A percentile compares a stretch with the other conserved stretches of the same genome.
phyloP scores from a whole-genome alignment of 2,329 filamentous ascomycete genomes.

The Amauroascus verrucosus region DNA sequence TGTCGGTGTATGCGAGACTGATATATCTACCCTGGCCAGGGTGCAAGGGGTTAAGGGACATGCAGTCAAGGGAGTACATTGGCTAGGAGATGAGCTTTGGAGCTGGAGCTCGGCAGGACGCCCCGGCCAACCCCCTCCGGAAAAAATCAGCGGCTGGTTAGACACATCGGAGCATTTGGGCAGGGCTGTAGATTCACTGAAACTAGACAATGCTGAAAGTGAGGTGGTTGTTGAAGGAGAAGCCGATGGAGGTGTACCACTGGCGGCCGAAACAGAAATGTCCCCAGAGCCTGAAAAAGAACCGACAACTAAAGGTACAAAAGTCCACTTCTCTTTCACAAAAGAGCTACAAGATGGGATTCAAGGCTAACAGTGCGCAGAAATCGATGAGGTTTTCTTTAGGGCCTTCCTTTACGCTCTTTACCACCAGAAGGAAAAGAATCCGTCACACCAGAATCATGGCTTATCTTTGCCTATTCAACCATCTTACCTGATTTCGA shows the following conservation, averaged over 20 bases:
- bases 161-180: constrained; percentile 24
- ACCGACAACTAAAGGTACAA: constrained; percentile 47
- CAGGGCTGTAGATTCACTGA: constrained; percentile 34
- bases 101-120: constrained; percentile 48
- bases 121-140: constrained; percentile 45
- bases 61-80: constrained; percentile 56
- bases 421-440: constrained; percentile 48
- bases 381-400: constrained; percentile 56
- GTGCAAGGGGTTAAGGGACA: constrained; percentile 54
- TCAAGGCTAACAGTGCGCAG: constrained; percentile 28
- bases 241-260: constrained; percentile 14
- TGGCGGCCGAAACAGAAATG: constrained; percentile 23
- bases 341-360: not conserved
- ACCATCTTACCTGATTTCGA: constrained; percentile 54
- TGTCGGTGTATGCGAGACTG: constrained; percentile 55
- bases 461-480: constrained; percentile 53
- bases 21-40: constrained; percentile 45
- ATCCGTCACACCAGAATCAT: constrained; percentile 42
- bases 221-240: constrained; percentile 19
- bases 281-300: constrained; percentile 38
- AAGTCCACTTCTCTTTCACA: not conserved
- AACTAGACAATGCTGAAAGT: constrained; percentile 36
- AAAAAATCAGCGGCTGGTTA: constrained; percentile 44
- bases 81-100: constrained; percentile 62
- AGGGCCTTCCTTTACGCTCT: constrained; percentile 56